Base-by-base conservation (phyloP, 2,329 filamentous ascomycete genomes). In the Fusarium graminum region DNA sequence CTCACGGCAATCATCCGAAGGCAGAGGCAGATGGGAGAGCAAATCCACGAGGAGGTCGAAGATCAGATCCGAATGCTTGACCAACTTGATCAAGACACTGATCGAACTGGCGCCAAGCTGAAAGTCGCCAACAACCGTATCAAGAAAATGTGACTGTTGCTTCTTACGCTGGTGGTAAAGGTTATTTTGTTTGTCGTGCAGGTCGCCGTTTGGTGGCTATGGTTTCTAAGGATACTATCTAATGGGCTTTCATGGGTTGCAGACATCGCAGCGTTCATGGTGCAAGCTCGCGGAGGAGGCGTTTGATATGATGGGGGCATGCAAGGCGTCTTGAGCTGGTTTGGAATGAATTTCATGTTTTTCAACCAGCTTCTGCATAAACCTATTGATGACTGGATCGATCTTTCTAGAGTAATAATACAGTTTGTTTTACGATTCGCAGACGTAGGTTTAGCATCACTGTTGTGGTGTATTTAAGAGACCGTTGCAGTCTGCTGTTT, bases 11-110 rank as follows among this genome's bases (percentile, higher is more conserved):
- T 92, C 45, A 89, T 94, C 44, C 81, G 88, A 45, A 81, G 90
- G 59, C 90, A 94, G 80, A 89, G 86, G 73, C 89, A 93, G 77
- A 92, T 94, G 86, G 92, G 92, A 1, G 80, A 92, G 44, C 85
- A 88, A 56, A 94, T 95, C 72, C 86, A 92, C 65, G 85, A 89
- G 47, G 92, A 94, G 80, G 83, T 94, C 55, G 85, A 88, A 52
- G 78, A 86, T 67, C 91, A 94, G 80, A 90, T 88, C 53, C 84
- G 87, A 75, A 86, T 93, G 85, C 80, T 95, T 29, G 85, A 87
- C 13, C 77, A 87, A 67, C 74, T 93, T 63, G 88, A 90, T 65
- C 81, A 88, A 54, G 90, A 93, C 77, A 84, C 85, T 4, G 87
- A 89, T 63, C 81, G 89, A 7, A 81, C 93, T 16, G 82, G 85